Evolutionary conservation across 2,329 filamentous ascomycete species (phyloP).

Genomic region (Fusarium palustre): DNA sequence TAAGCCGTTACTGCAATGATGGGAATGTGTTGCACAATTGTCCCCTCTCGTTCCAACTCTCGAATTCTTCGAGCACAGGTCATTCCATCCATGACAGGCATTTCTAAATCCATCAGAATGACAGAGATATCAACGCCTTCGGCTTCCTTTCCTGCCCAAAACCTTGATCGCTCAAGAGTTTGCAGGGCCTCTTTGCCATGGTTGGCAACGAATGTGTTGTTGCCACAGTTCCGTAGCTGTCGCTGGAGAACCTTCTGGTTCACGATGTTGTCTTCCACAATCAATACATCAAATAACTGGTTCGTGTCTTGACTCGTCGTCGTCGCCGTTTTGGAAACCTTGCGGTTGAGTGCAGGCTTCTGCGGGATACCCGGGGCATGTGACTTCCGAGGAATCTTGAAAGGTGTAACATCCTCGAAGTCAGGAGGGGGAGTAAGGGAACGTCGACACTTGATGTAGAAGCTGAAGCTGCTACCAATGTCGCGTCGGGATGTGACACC

Average conservation of each 20-base stretch:
- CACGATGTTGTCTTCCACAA: slow-evolving; percentile 76
- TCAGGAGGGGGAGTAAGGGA: slow-evolving; percentile 57
- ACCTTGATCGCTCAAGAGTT: slow-evolving; percentile 65
- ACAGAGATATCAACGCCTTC: slow-evolving; percentile 69
- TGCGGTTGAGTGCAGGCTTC: slow-evolving; percentile 36
- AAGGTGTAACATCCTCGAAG: slow-evolving; percentile 53
- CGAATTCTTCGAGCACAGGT: slow-evolving; percentile 78
- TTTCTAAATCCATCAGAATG: slow-evolving; percentile 84
- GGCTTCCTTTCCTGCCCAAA: slow-evolving; percentile 63
- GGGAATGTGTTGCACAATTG: slow-evolving; percentile 74
- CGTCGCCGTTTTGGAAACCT: slow-evolving; percentile 14
- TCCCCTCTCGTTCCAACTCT: slow-evolving; percentile 71
- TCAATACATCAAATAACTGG: slow-evolving; percentile 66
- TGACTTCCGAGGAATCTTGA: slow-evolving; percentile 52
- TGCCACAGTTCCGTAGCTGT: slow-evolving; percentile 70
- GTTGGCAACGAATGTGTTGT: slow-evolving; percentile 71
- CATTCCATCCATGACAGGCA: slow-evolving; percentile 86
- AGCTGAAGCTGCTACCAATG: slow-evolving; percentile 79
- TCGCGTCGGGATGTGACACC: slow-evolving; percentile 76
- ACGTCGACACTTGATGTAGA: slow-evolving; percentile 78
- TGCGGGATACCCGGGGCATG: slow-evolving; percentile 34
- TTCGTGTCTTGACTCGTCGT: slow-evolving; percentile 28
- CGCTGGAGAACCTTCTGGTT: slow-evolving; percentile 74
- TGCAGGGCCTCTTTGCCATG: slow-evolving; percentile 73
- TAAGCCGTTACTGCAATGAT: slow-evolving; percentile 89